Evolutionary conservation across 2,329 filamentous ascomycete species (phyloP), one percentile per base, ranked within the genome.

Genomic region (Hawksworthiomyces lignivorus): DNA sequence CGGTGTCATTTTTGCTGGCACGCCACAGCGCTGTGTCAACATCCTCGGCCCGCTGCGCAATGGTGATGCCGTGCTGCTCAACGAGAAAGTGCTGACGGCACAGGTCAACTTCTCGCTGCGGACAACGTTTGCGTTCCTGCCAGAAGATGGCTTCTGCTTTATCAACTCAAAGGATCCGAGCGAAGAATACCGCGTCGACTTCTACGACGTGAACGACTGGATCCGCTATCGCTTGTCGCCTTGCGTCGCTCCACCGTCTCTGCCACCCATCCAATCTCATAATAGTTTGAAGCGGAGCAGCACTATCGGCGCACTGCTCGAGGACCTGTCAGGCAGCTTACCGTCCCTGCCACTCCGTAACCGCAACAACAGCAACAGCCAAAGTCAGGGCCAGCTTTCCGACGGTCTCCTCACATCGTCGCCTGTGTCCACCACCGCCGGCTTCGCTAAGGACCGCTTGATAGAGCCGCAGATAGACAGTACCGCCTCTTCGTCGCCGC

Each of bases 41-140:
- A 92, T 95, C 39, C 72, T 96, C 4, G 90, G 90, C 0, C 89
- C 89, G 1, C 61, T 97, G 11, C 80, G 89, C 27, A 90, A 94
- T 53, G 89, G 89, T n/a, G 89, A 97, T 56, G 85, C 89, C 15
- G 88, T 96, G 1, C 72, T 95, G 1, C 71, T 96, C 45, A 94
- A 89, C 54, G 88, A 88, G 47, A 86, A 87, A 50, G 83, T 96
- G 1, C 72, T 97, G 14, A 95, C 88, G 1, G 88, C 90, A 0
- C 86, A 92, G 56, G 89, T 95, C 52, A 94, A 94, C 62, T 95
- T 97, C 55, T 88, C 84, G 0, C 80, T 97, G 37, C 77, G 90
- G 7, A 94, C 88, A 0, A 89, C 81, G 31, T 96, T 86, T 55
- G 79, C 82, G 10, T 78, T 96, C 8, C 71, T 97, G 1, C 90